Evolutionary conservation across 192 early-diverging fungal species (phyloP).

Genomic region (Backusella tuberculispora): DNA sequence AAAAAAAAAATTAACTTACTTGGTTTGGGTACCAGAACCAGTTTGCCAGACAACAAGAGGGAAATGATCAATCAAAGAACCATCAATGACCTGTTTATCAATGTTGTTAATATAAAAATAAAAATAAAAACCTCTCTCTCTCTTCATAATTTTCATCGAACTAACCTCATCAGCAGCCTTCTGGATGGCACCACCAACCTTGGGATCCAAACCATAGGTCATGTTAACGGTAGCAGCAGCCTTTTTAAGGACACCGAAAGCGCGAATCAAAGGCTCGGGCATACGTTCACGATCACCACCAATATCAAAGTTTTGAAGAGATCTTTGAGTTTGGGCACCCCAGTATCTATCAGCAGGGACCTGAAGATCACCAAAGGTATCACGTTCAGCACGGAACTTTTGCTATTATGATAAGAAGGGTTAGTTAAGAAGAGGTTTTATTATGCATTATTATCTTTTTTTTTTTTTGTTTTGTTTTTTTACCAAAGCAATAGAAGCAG

Average conservation of each 20-base stretch:
- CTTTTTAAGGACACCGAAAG: constrained; percentile 95
- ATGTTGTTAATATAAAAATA: constrained; percentile 16
- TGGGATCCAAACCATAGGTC: constrained; percentile 82
- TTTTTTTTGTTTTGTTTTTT: background rate
- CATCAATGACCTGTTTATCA: constrained; percentile 76
- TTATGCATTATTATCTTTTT: background rate
- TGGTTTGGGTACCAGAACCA: constrained; percentile 97
- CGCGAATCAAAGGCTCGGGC: constrained; percentile 94
- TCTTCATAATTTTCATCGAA: background rate
- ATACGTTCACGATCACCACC: constrained; percentile 91
- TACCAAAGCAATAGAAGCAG: constrained; percentile 40
- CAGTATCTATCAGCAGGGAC: constrained; percentile 97
- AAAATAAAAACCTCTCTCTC: constrained; percentile 1
- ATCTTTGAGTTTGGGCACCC: constrained; percentile 96
- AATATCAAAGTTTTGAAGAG: constrained; percentile 98
- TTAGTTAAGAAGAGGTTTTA: too few relatives aligned
- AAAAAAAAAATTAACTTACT: constrained; percentile 42
- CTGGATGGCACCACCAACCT: constrained; percentile 86
- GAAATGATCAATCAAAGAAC: constrained; percentile 93
- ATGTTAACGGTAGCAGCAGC: constrained; percentile 95
- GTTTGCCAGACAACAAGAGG: constrained; percentile 99
- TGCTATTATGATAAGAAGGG: too few relatives aligned
- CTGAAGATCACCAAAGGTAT: constrained; percentile 94
- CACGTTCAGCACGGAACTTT: constrained; percentile 74
- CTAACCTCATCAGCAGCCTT: constrained; percentile 83